Evolutionary conservation across 352 stramenopile genomes (phyloP), one percentile per base, ranked within the genome.

Genomic region (Phytophthora crassamura): DNA sequence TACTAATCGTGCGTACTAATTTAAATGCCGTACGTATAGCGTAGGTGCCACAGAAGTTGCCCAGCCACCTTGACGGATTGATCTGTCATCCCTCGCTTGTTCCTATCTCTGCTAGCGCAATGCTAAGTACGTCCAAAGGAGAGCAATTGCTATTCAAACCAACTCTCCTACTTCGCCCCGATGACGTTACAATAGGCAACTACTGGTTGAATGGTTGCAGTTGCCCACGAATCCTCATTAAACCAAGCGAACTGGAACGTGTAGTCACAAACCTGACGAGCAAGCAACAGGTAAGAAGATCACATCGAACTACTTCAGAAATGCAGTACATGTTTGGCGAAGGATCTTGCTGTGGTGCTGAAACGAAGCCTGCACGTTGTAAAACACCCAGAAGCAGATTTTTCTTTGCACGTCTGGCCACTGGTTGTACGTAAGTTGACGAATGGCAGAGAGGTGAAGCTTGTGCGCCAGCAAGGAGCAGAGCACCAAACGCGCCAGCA

Each of bases 321-420:
- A 16, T 14, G 25, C n/a, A 38, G 15, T n/a, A n/a, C n/a, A n/a
- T n/a, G n/a, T n/a, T n/a, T n/a, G n/a, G n/a, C n/a, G n/a, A n/a
- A n/a, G n/a, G n/a, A n/a, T 34, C 40, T 5, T 41, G 67, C 68
- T 60, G 28, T 60, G 61, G 18, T 80, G 72, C 2, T 64, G 14
- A 0, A 73, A 32, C 15, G 64, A 48, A 1, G 35, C 47, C 18
- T 73, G 68, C 0, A 80, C 50, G 10, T 63, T 69, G 51, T 71
- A 73, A 11, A 65, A 54, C 10, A 83, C 48, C 74, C 74, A 82
- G 41, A 75, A 69, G 11, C 72, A 30, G 16, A 74, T 32, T 47
- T 75, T 79, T 11, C 32, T 50, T 33, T 78, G 69, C 1, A 77
- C 40, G 30, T 72, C 40, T 11, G 18, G 46, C 45, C 52, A 66